Conservation (phyloP, 768 basidiomycete genomes). For the Rhodotorula babjevae region DNA sequence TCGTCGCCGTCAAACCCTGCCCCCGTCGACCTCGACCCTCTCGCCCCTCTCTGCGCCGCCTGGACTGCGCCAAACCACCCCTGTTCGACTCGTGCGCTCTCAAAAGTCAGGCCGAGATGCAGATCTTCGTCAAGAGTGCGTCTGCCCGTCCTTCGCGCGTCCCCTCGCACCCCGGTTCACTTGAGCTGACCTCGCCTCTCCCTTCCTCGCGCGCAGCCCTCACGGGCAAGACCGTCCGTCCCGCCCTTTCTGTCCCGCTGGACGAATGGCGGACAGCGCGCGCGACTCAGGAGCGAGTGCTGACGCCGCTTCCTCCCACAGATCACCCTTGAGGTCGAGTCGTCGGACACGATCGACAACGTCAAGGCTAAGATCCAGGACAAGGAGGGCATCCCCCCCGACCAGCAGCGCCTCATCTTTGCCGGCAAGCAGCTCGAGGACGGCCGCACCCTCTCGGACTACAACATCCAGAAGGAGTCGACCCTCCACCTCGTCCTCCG, state of each 20-base stretch:
- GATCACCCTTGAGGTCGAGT: slow-evolving; percentile 88
- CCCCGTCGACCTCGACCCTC: neutral
- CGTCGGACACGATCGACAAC: slow-evolving; percentile 87
- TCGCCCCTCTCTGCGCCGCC: neutral
- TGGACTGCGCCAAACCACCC: neutral
- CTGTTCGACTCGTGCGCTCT: too few species aligned
- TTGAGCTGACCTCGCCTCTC: slow-evolving; percentile 10
- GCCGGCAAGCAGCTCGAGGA: slow-evolving; percentile 91
- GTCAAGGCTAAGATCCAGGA: slow-evolving; percentile 94
- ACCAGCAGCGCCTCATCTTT: slow-evolving; percentile 86
- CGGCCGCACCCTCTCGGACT: slow-evolving; percentile 82
- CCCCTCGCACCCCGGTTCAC: neutral
- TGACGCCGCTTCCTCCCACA: neutral
- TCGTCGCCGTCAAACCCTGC: neutral
- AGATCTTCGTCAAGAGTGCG: slow-evolving; percentile 71
- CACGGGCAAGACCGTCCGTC: slow-evolving; percentile 66
- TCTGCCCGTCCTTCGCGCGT: neutral
- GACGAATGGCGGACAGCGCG: neutral
- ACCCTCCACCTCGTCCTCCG: slow-evolving; percentile 91
- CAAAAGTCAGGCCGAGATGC: slow-evolving; percentile 49
- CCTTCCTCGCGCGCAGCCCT: slow-evolving; percentile 48
- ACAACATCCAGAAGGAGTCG: slow-evolving; percentile 78
- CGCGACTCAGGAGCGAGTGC: neutral
- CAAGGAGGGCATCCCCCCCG: slow-evolving; percentile 89
- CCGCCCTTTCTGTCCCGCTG: too few species aligned